phyloP scores from a whole-genome alignment of 2,329 filamentous ascomycete genomes.

The Cordyceps farinosa region DNA sequence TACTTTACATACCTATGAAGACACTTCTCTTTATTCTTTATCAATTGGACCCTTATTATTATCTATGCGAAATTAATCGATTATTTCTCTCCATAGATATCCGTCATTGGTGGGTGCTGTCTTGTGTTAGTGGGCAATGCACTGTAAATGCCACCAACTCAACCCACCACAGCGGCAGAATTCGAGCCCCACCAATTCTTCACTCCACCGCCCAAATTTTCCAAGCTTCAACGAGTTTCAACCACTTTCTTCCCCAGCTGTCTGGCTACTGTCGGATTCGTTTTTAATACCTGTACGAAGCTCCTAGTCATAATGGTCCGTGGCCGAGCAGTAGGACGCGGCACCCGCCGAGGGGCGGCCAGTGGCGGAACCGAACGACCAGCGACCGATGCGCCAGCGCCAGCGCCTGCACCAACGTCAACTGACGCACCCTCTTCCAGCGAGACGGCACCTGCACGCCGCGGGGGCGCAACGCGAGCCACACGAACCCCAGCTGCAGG shows the following conservation, averaged over 20 bases:
- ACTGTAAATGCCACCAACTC: background rate
- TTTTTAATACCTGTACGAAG: background rate
- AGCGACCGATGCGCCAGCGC: constrained; percentile 18
- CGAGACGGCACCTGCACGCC: constrained; percentile 5
- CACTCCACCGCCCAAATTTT: constrained; percentile 30
- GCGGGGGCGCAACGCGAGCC: constrained; percentile 27
- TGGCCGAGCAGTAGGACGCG: constrained; percentile 31
- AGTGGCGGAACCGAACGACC: constrained; percentile 25
- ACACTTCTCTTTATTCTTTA: no score
- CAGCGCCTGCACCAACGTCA: constrained; percentile 22
- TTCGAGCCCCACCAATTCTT: constrained; percentile 32
- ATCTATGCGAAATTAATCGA: no score
- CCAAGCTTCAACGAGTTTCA: constrained; percentile 23
- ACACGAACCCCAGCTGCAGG: constrained; percentile 35
- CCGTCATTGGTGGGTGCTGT: no score
- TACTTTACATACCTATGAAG: background rate
- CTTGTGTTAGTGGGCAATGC: background rate
- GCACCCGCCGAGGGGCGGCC: constrained; percentile 31
- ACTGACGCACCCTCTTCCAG: constrained; percentile 15
- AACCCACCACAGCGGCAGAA: constrained; percentile 27
- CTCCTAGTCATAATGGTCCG: constrained; percentile 29
- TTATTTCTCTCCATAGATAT: background rate
- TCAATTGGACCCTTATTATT: no score
- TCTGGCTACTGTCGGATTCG: background rate
- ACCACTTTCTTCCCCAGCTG: constrained; percentile 9